phyloP scores from a whole-genome alignment of 352 stramenopile species.

The Globisporangium perplexum region DNA sequence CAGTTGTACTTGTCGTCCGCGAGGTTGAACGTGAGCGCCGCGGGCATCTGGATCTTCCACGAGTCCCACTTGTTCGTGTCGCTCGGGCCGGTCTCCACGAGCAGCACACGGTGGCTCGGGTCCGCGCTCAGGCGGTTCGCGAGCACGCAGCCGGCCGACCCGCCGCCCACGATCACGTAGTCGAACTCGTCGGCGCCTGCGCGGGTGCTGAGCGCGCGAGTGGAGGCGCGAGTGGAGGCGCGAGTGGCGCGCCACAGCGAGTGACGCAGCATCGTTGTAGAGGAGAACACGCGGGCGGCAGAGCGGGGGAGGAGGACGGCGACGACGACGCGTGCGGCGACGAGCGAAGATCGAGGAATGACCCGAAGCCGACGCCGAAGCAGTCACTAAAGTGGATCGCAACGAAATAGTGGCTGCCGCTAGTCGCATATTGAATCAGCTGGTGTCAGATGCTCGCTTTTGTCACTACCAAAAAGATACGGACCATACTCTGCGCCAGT shows the following conservation, averaged over 20 bases:
- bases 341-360: too few species aligned
- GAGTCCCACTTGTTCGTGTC: constrained; percentile 84
- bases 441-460: background rate
- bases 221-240: background rate
- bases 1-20: constrained; percentile 86
- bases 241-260: constrained; percentile 9
- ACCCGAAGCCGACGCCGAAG: too few species aligned
- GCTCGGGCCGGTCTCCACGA: constrained; percentile 88
- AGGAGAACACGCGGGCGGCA: background rate
- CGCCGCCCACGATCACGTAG: constrained; percentile 91
- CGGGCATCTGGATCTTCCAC: constrained; percentile 90
- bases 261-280: constrained; percentile 16
- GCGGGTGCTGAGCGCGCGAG: constrained; percentile 18
- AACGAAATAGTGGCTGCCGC: background rate
- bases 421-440: too few species aligned
- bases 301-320: background rate
- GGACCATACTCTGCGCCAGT: background rate
- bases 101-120: constrained; percentile 74
- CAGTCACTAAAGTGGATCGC: background rate
- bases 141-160: constrained; percentile 88
- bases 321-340: too few species aligned
- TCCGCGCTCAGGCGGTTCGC: constrained; percentile 87
- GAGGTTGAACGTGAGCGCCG: constrained; percentile 83
- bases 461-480: background rate
- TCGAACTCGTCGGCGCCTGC: constrained; percentile 49